Evolutionary conservation across 2,329 filamentous ascomycete species (phyloP).

Genomic region (Penicillium sp.): DNA sequence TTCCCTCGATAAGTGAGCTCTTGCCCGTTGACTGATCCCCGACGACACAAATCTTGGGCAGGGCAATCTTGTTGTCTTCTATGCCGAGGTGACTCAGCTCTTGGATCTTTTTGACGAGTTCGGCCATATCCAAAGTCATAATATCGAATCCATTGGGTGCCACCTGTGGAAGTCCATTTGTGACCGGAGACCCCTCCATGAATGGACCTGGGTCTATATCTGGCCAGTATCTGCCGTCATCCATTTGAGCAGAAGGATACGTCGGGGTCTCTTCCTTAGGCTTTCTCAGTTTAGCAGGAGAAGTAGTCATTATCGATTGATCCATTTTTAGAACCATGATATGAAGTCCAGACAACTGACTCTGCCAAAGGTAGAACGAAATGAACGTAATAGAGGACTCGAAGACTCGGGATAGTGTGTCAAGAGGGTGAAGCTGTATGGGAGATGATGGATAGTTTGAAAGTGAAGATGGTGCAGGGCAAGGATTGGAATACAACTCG

Average conservation of each 20-base stretch:
- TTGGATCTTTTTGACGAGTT: slow-evolving; percentile 43
- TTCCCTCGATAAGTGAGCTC: slow-evolving; percentile 65
- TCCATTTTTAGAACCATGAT: not conserved
- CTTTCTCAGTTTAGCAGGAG: not conserved
- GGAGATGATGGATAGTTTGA: not conserved
- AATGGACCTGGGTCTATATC: not conserved
- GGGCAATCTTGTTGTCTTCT: slow-evolving; percentile 63
- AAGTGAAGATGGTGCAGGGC: too few species aligned
- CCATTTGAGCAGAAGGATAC: not conserved
- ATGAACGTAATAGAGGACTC: not conserved
- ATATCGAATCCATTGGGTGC: slow-evolving; percentile 6
- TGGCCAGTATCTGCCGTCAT: not conserved
- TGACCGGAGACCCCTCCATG: not conserved
- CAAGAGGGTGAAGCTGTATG: not conserved
- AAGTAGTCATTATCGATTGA: not conserved
- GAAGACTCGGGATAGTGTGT: not conserved
- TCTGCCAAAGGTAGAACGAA: too few species aligned
- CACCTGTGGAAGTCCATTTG: not conserved
- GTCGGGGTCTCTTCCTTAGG: not conserved
- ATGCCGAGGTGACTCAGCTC: slow-evolving; percentile 73
- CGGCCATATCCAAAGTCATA: slow-evolving; percentile 38
- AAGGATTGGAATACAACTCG: not conserved
- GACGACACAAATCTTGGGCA: slow-evolving; percentile 80
- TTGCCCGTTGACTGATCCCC: slow-evolving; percentile 87
- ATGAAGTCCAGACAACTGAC: not conserved